Percentiles rank a stretch among this genome's conserved stretches.
Conservation (phyloP, 148 eudicot genomes). For the Spergularia marina region DNA sequence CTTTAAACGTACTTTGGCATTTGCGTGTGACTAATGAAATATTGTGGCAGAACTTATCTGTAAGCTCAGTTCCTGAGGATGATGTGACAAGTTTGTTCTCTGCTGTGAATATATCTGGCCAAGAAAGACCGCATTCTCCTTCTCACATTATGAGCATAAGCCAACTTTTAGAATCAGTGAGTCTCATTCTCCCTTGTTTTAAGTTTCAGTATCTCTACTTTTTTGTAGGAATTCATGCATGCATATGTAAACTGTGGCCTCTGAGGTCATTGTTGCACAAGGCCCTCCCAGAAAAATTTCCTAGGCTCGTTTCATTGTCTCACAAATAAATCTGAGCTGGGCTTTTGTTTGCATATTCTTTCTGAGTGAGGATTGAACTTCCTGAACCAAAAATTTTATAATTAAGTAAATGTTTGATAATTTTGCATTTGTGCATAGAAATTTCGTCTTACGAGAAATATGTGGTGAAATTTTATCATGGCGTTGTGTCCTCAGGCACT, state of each 20-base stretch:
- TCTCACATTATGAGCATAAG: constrained; percentile 81
- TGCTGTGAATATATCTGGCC: constrained; percentile 50
- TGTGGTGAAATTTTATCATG: neutral
- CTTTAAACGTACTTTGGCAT: neutral
- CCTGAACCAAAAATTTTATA: too few relatives aligned
- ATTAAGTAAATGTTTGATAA: too few relatives aligned
- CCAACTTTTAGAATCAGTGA: constrained; percentile 90
- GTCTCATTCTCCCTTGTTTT: neutral
- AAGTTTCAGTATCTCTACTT: too few relatives aligned
- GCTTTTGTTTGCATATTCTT: too few relatives aligned
- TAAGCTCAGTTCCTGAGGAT: constrained; percentile 64
- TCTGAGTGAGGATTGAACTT: too few relatives aligned
- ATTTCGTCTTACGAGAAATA: neutral
- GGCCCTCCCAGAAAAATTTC: neutral
- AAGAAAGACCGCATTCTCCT: constrained; percentile 46
- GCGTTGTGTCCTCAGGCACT: constrained; percentile 59
- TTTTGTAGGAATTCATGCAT: neutral
- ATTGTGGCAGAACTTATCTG: constrained; percentile 63
- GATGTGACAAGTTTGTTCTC: constrained; percentile 64
- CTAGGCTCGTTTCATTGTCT: neutral
- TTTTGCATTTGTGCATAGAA: too few relatives aligned
- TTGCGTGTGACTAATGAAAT: neutral
- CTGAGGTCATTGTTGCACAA: neutral
- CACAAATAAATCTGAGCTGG: neutral
- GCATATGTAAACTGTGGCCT: neutral